Conservation (phyloP, 768 basidiomycete genomes). For the Crepidotus variabilis region DNA sequence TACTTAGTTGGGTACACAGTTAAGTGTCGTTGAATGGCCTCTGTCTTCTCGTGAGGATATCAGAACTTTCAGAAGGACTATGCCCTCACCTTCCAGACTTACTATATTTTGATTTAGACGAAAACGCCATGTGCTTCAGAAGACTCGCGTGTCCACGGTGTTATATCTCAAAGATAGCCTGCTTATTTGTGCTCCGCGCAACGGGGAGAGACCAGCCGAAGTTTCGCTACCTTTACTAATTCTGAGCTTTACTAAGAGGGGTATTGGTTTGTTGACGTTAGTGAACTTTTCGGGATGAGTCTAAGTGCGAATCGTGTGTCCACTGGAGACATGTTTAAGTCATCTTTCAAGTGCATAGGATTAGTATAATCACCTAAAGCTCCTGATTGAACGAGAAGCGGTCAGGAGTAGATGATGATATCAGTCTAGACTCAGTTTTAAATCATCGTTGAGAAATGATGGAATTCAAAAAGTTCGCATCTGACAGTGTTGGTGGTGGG, state of each 20-base stretch:
- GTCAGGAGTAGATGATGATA: not conserved
- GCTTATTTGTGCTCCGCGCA: not conserved
- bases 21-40: too few relatives aligned
- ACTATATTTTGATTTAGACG: not conserved
- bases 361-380: too few relatives aligned
- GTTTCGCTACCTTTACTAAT: not conserved
- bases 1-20: not conserved
- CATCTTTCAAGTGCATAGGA: too few relatives aligned
- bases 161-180: not conserved
- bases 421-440: too few relatives aligned
- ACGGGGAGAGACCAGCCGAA: not conserved
- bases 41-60: not conserved
- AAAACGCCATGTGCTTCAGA: not conserved
- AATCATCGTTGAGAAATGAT: not conserved
- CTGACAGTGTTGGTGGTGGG: constrained; percentile 12
- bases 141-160: not conserved
- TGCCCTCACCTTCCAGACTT: not conserved
- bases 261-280: not conserved
- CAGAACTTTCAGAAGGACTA: not conserved
- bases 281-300: too few relatives aligned
- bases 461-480: not conserved
- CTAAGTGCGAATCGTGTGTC: too few relatives aligned
- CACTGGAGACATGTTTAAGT: too few relatives aligned
- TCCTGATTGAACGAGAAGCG: not conserved
- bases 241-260: not conserved